Evolutionary conservation across 2,329 filamentous ascomycete genomes (phyloP), one percentile per base, ranked within the genome.

Genomic region (Ceratocystis diversiconidia): DNA sequence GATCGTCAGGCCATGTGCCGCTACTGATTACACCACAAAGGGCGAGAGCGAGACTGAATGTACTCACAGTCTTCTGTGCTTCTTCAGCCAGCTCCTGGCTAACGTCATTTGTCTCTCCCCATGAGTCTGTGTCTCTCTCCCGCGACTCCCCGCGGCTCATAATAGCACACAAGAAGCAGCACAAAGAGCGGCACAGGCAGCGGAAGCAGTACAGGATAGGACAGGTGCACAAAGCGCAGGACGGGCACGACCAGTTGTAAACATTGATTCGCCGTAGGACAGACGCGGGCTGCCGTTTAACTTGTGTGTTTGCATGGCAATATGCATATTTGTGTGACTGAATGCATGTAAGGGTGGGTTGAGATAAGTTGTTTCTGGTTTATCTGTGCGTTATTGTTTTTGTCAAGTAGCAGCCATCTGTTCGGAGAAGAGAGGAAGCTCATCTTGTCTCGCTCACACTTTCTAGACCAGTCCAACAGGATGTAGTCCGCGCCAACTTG

Each of bases 41-140:
- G 36, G 36, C 10, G 36, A 41, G 36, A 41, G 36, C 36, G 36
- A 41, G 36, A 41, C 12, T 41, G 3, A 12, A 41, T 41, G 36
- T 15, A 41, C 36, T 15, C 10, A 12, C 36, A 5, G 36, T 41
- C 36, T 15, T 10, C 36, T 41, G 36, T 41, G 36, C 36, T 41
- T 41, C 36, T 41, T 41, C 36, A 41, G 12, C 36, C 36, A 15
- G 36, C 36, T 41, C 36, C 48, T 25, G 2, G 7, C 30, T 36
- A 32, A 59, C 55, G 55, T 59, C 55, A 59, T 59, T 59, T 59
- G 55, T 59, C 30, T 59, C 55, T 59, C 55, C 10, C n/a, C 55
- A n/a, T 59, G 55, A 59, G 25, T 59, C 30, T n/a, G 30, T 59
- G 15, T 59, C 8, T 7, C 55, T 30, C 15, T 8, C 46, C 19